Percentiles rank a stretch among this genome's conserved stretches.
Conservation (phyloP, 2,329 filamentous ascomycete genomes). For the Xenoacremonium recifei region DNA sequence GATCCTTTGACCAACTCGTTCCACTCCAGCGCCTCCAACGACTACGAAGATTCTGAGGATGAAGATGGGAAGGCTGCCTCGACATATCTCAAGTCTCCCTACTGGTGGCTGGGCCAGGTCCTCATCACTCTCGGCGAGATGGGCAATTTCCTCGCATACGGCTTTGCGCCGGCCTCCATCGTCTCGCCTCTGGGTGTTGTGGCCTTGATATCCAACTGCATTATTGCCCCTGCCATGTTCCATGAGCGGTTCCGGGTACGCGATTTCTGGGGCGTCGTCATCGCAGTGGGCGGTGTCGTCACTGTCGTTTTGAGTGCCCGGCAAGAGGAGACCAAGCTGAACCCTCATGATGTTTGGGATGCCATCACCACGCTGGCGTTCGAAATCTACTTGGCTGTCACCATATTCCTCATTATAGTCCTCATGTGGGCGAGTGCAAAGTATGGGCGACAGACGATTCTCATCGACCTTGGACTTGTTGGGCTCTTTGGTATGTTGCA, state of each 20-base stretch:
- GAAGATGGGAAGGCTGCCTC: constrained; percentile 46
- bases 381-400: constrained; percentile 83
- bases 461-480: constrained; percentile 91
- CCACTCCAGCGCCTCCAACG: constrained; percentile 35
- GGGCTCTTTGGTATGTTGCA: constrained; percentile 76
- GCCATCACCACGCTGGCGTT: constrained; percentile 88
- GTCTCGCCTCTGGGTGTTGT: constrained; percentile 97
- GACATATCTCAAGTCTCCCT: constrained; percentile 84
- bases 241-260: constrained; percentile 84
- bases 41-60: constrained; percentile 20
- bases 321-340: constrained; percentile 84
- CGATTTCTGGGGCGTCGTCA: constrained; percentile 84
- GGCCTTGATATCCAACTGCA: constrained; percentile 91
- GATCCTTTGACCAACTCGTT: constrained; percentile 53
- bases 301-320: constrained; percentile 91
- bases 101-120: constrained; percentile 94
- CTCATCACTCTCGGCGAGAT: constrained; percentile 91
- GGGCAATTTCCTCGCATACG: constrained; percentile 96
- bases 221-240: constrained; percentile 92
- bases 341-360: constrained; percentile 84
- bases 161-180: constrained; percentile 95
- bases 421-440: constrained; percentile 80
- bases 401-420: constrained; percentile 66
- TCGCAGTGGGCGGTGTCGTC: constrained; percentile 84
- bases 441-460: constrained; percentile 81